Base-by-base conservation (phyloP, 202 grass and related monocot genomes). In the Schoenoplectus triqueter region DNA sequence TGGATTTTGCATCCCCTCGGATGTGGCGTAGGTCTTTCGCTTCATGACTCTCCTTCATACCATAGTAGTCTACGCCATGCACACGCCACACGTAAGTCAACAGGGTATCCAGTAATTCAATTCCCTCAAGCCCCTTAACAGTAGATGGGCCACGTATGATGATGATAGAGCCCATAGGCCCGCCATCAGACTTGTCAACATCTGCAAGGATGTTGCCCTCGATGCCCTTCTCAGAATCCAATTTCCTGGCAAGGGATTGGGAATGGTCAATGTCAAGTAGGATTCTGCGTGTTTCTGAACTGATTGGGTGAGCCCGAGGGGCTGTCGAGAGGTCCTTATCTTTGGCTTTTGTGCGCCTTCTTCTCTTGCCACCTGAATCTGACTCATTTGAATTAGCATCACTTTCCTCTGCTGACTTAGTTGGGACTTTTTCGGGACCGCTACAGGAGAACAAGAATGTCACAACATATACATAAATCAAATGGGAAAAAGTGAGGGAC, bases 31-130 rank as follows among this genome's bases (percentile, higher is more conserved):
- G 57, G 8, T 90, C 97, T 82, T 96, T 96, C 17, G 87, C 87
- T 59, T 92, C 97, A 55, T 88, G 84, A 17, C 78, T 85, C 69
- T 99, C 97, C 50, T 88, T 94, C 50, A 92, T 92, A 41, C 97
- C 97, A 90, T 96, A 99, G 75, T 96, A 99, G 89, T 99, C 92
- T 80, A 99, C 82, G 47, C 97, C 97, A 91, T 99, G 97, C 67
- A 99, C 86, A 51, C 93, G 91, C 93, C 93, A 99, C 40, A 99
- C 86, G 85, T 96, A 99, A 70, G 97, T 99, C 73, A 99, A 84
- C 56, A 99, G 78, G 73, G 93, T 94, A 64, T 99, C 97, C 81
- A 99, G 84, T 31, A 99, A 87, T 81, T 99, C 97, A 62, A 96
- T 88, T 73, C 97, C 97, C 84, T 99, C 97, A 47, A 99, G 87